phyloP scores from a whole-genome alignment of 1,284 basidiomycete genomes.

The Ceratobasidium sp. region DNA sequence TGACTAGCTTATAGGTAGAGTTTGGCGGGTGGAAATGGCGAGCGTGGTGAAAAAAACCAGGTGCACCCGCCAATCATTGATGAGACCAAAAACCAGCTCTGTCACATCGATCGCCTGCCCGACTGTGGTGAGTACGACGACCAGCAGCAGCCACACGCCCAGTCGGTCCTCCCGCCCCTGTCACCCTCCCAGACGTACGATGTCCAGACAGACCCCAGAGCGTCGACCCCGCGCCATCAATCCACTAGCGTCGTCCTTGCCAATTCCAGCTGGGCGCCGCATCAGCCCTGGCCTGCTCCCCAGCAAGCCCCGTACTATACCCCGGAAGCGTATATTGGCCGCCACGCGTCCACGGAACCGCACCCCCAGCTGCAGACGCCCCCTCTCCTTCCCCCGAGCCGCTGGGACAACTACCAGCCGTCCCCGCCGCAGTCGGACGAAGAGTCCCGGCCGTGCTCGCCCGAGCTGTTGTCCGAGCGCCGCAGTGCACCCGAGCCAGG shows the following conservation, averaged over 20 bases:
- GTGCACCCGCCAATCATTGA: no score
- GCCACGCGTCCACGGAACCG: slow-evolving; percentile 34
- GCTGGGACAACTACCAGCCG: slow-evolving; percentile 36
- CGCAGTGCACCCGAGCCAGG: slow-evolving; percentile 2
- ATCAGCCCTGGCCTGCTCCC: neutral
- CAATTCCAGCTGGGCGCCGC: slow-evolving; percentile 24
- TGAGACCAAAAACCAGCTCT: no score
- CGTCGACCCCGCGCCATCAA: slow-evolving; percentile 27
- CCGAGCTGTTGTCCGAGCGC: neutral
- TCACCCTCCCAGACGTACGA: slow-evolving; percentile 24
- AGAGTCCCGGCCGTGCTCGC: neutral
- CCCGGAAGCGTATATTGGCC: slow-evolving; percentile 27
- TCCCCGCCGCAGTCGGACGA: slow-evolving; percentile 10
- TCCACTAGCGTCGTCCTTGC: slow-evolving; percentile 7
- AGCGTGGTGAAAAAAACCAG: no score
- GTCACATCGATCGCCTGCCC: no score
- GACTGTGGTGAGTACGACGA: slow-evolving; percentile 11
- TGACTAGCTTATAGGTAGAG: no score
- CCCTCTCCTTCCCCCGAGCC: slow-evolving; percentile 9
- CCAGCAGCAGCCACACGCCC: slow-evolving; percentile 27
- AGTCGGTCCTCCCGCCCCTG: slow-evolving; percentile 36
- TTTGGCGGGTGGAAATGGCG: no score
- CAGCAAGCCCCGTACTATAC: slow-evolving; percentile 31
- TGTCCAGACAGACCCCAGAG: slow-evolving; percentile 29
- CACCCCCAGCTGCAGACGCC: slow-evolving; percentile 25